phyloP scores from a whole-genome alignment of 176 grass and related monocot genomes.

The Cenchrus purpureus region DNA sequence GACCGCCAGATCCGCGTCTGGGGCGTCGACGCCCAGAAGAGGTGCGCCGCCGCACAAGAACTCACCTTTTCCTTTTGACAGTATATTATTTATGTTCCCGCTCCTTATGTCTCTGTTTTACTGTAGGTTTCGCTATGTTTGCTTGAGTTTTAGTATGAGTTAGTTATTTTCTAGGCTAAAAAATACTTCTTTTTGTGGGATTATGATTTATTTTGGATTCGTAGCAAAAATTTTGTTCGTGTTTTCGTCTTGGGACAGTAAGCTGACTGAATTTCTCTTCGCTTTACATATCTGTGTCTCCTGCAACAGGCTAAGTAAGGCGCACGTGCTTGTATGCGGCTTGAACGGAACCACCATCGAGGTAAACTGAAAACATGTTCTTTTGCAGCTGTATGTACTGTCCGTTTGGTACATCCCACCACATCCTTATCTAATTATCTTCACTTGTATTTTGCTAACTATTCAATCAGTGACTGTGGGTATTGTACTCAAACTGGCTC shows the following conservation, averaged over 20 bases:
- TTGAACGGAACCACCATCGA: conserved; percentile 82
- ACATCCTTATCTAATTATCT: not conserved
- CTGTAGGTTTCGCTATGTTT: not conserved
- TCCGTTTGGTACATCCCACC: not conserved
- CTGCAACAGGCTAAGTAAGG: conserved; percentile 78
- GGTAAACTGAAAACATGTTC: conserved; percentile 38
- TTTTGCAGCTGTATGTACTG: not conserved
- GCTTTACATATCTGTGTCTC: conserved; percentile 2
- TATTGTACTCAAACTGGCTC: not conserved
- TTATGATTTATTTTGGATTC: not conserved
- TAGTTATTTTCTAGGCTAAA: not conserved
- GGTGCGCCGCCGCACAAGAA: conserved; percentile 27
- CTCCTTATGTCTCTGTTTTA: not conserved
- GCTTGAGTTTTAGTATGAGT: not conserved
- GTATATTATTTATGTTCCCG: not conserved
- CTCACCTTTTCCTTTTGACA: not conserved
- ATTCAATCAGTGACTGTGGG: not conserved
- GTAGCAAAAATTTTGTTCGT: not conserved
- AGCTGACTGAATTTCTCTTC: no score
- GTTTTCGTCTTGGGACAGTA: not conserved
- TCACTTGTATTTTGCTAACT: not conserved
- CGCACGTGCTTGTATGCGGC: conserved; percentile 82
- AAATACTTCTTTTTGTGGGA: not conserved
- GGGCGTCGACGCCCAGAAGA: conserved; percentile 98
- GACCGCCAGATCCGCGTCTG: conserved; percentile 98